Percentiles rank a stretch among this genome's conserved stretches.
Conservation (phyloP, 139 green algal genomes). For the Micromonas pusilla region DNA sequence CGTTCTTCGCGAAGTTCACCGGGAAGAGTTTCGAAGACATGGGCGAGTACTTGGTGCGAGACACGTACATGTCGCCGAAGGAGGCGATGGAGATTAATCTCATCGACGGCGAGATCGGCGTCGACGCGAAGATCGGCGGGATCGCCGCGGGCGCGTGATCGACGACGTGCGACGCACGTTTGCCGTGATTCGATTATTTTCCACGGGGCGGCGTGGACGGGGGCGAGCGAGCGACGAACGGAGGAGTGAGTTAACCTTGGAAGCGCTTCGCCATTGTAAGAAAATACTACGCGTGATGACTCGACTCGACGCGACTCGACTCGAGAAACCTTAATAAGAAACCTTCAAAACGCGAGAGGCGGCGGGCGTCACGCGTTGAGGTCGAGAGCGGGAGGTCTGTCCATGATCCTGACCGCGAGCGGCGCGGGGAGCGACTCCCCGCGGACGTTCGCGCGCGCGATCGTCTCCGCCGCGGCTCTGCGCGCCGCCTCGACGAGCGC, state of each 20-base stretch:
- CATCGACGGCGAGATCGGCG: slow-evolving; percentile 13
- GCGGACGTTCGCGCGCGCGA: slow-evolving; percentile 21
- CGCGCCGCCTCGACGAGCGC: slow-evolving; percentile 51
- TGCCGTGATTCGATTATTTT: background rate
- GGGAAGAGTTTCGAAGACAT: slow-evolving; percentile 60
- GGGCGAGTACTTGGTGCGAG: slow-evolving; percentile 67
- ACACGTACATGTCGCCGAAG: slow-evolving; percentile 65
- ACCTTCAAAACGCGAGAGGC: too few species aligned
- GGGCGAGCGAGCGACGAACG: too few species aligned
- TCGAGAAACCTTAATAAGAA: too few species aligned
- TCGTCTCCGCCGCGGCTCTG: slow-evolving; percentile 37
- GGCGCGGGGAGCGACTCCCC: slow-evolving; percentile 18
- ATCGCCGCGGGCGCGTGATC: background rate
- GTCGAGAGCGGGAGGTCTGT: background rate
- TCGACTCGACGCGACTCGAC: too few species aligned
- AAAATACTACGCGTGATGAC: too few species aligned
- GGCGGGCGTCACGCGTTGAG: background rate
- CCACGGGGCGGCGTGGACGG: too few species aligned
- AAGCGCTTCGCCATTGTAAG: too few species aligned
- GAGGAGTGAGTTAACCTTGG: too few species aligned
- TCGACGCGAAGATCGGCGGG: background rate
- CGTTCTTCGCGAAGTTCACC: slow-evolving; percentile 71
- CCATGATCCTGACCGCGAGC: slow-evolving; percentile 15
- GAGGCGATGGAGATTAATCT: slow-evolving; percentile 17
- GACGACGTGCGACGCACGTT: background rate